Evolutionary conservation across 257 asterid species (phyloP).

Genomic region (Knoxia roxburghii): DNA sequence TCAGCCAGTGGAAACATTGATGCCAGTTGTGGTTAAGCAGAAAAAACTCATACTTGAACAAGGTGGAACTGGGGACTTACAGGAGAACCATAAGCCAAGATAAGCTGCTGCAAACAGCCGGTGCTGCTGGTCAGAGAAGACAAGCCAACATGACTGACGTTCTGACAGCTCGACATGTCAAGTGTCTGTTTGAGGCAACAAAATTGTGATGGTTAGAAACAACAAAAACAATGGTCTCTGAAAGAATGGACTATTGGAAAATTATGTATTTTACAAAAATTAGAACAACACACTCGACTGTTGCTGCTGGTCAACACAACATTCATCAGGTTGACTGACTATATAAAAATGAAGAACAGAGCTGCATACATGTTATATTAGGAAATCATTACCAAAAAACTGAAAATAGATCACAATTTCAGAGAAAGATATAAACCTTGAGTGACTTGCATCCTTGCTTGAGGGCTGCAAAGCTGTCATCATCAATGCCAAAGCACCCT

Average conservation of each 20-base stretch:
- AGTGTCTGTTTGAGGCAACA: conserved; percentile 56
- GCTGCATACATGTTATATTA: too few species aligned
- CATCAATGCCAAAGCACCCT: conserved; percentile 83
- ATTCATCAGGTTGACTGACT: too few species aligned
- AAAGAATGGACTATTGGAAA: background rate
- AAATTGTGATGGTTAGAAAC: conserved; percentile 3
- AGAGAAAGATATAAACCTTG: conserved; percentile 39
- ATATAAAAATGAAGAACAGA: too few species aligned
- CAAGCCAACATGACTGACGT: conserved; percentile 66
- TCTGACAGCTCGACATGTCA: conserved; percentile 86
- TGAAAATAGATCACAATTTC: background rate
- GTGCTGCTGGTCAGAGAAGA: conserved; percentile 66
- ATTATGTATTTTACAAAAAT: background rate
- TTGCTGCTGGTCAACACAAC: too few species aligned
- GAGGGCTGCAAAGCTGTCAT: conserved; percentile 62
- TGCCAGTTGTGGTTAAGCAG: background rate
- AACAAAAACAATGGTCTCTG: background rate
- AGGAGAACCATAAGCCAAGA: conserved; percentile 63
- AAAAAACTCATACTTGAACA: background rate
- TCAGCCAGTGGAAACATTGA: conserved; percentile 1
- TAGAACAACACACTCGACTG: background rate
- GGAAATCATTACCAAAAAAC: too few species aligned
- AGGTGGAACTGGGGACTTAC: conserved; percentile 35
- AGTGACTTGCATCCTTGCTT: conserved; percentile 62
- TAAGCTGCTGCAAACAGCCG: conserved; percentile 55